A percentile compares a stretch with the other conserved stretches of the same genome.
These are phyloP conservation scores for Diutina pseudorugosa DNA, from an alignment of 1,139 yeast species.

Conservation along the genomic window DNA sequence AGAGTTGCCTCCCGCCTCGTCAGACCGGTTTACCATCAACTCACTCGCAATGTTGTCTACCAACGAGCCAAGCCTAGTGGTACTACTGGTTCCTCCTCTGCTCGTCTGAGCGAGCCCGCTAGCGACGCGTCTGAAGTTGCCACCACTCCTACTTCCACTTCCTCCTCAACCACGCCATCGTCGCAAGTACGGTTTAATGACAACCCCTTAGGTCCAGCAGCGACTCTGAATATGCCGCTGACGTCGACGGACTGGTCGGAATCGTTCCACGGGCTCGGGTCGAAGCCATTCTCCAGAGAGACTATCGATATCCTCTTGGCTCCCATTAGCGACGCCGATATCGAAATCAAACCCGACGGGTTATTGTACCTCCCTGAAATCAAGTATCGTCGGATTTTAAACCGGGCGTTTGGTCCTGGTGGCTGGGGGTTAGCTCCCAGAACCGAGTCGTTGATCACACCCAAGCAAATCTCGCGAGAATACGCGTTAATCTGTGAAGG, in stretches of 20 bases:
- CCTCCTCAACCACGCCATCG: neutral
- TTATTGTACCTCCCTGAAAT: constrained; percentile 85
- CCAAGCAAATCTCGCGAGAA: constrained; percentile 60
- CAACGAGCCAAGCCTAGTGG: neutral
- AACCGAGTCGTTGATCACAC: constrained; percentile 68
- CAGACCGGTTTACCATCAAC: neutral
- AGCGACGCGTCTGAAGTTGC: neutral
- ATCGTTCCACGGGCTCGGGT: constrained; percentile 75
- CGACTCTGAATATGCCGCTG: neutral
- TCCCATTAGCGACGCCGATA: constrained; percentile 52
- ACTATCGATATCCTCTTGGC: constrained; percentile 48
- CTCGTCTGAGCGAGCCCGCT: neutral
- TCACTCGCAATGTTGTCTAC: neutral
- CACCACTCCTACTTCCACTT: neutral
- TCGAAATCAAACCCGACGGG: constrained; percentile 95
- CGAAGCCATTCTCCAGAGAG: constrained; percentile 54
- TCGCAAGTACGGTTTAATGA: neutral
- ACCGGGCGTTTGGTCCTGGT: constrained; percentile 93
- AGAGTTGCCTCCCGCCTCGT: neutral
- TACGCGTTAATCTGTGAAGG: constrained; percentile 84
- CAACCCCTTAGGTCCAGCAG: neutral
- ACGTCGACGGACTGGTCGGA: constrained; percentile 47
- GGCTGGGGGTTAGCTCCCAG: constrained; percentile 98
- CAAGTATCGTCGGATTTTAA: constrained; percentile 79
- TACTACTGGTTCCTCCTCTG: neutral